Evolutionary conservation across 1,284 basidiomycete genomes (phyloP).

Genomic region (Inonotus hispidus): DNA sequence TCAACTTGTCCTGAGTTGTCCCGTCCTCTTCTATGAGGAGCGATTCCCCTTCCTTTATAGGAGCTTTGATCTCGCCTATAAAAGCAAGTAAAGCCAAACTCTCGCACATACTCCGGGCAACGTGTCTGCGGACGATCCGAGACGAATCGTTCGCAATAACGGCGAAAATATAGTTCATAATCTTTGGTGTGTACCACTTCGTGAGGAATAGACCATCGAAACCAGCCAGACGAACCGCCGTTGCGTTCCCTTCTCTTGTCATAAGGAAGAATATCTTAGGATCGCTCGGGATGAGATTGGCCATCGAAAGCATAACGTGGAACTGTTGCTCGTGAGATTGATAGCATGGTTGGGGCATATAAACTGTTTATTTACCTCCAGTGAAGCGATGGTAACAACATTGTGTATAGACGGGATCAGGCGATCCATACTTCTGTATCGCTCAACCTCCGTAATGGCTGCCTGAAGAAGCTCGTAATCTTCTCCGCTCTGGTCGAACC

Average conservation of each 20-base stretch:
- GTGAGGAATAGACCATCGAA: constrained; percentile 93
- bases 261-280: constrained; percentile 81
- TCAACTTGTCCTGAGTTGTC: constrained; percentile 53
- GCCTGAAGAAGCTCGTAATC: constrained; percentile 65
- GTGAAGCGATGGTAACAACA: constrained; percentile 82
- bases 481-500: constrained; percentile 56
- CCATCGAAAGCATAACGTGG: constrained; percentile 74
- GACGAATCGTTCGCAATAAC: constrained; percentile 87
- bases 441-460: constrained; percentile 77
- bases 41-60: constrained; percentile 67
- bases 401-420: constrained; percentile 95
- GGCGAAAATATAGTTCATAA: constrained; percentile 88
- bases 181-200: constrained; percentile 78
- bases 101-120: constrained; percentile 82
- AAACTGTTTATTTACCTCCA: constrained; percentile 62
- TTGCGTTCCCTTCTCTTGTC: constrained; percentile 91
- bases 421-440: constrained; percentile 92
- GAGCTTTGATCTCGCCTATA: constrained; percentile 83
- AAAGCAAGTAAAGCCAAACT: constrained; percentile 84
- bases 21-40: constrained; percentile 85
- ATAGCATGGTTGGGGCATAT: neutral
- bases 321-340: constrained; percentile 46
- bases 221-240: constrained; percentile 85
- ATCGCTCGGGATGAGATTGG: constrained; percentile 79
- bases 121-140: constrained; percentile 76